A percentile compares a stretch with the other conserved stretches of the same genome.
Evolutionary conservation across 371 early-diverging fungal species (phyloP).

Genomic region (Mortierella sp.): DNA sequence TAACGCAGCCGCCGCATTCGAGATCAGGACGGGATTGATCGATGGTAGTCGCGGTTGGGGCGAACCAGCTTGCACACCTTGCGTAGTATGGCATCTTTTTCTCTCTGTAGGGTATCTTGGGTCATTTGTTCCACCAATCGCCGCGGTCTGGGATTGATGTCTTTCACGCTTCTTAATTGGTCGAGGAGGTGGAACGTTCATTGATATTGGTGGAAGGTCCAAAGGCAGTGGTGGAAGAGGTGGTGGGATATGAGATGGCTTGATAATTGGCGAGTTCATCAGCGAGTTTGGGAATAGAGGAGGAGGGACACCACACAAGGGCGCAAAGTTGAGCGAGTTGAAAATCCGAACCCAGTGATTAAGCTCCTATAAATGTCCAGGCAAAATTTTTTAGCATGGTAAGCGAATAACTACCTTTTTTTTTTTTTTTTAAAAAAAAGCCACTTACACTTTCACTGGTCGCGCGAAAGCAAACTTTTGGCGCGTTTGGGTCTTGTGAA

Average conservation of each 20-base stretch:
- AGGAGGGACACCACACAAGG: constrained; percentile 4
- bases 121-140: not conserved
- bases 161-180: constrained; percentile 11
- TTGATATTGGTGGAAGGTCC: constrained; percentile 17
- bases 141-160: constrained; percentile 19
- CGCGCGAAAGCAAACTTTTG: constrained; percentile 42
- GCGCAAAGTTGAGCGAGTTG: constrained; percentile 28
- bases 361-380: constrained; percentile 23
- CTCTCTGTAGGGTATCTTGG: constrained; percentile 10
- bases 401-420: not conserved
- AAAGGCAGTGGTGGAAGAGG: constrained; percentile 40
- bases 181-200: not conserved
- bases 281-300: constrained; percentile 10
- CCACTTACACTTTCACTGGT: constrained; percentile 47
- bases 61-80: not conserved
- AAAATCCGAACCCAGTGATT: constrained; percentile 49
- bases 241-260: constrained; percentile 15
- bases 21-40: constrained; percentile 36
- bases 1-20: constrained; percentile 37
- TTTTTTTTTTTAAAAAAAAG: not conserved
- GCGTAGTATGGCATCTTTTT: constrained; percentile 27
- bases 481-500: constrained; percentile 22
- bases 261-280: not conserved
- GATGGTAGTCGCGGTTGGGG: not conserved
- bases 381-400: not conserved